Base-by-base conservation (phyloP, 352 stramenopile species). In the Pythium sp. region DNA sequence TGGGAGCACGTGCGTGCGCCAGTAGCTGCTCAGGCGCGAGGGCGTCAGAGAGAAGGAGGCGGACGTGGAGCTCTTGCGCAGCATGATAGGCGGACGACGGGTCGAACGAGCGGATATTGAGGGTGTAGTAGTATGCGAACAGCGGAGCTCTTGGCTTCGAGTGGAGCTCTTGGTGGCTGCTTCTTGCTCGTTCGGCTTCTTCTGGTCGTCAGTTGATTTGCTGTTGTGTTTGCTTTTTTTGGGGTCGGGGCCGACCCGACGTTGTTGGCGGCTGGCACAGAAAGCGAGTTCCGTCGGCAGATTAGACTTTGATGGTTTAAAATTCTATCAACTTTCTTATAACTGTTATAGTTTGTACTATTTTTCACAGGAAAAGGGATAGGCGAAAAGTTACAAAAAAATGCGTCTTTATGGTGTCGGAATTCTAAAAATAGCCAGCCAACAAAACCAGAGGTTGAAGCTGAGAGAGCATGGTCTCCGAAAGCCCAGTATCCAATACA, bases 1-100 rank as follows among this genome's bases (percentile, higher is more conserved):
- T 20, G 49, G 63, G 9, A 67, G 49, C 32, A 67, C 32, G 30
- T 60, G 61, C 7, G 61, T 20, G 15, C 61, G 49, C 61, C 61
- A 67, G 47, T 53, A 34, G n/a, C 53, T 58, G 28, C 24, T 32
- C n/a, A 67, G 58, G 2, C 58, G 61, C 34, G 61, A 34, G 4
- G 49, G 20, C 12, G 49, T 18, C 28, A 60, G 22, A 5, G 49
- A 0, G 8, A 34, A 14, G 11, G 59, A 20, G 1, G 60, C 9
- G 20, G 61, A 53, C 14, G 36, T 8, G 9, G 34, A 49, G 61
- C 58, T 53, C 58, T 63, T 63, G 58, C 34, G 18, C 11, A 63
- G 34, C 58, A 63, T 63, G 20, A 20, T 5, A n/a, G 5, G 41
- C 41, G 15, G 41, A 46, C 36, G 28, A n/a, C 15, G 8, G 41